Conservation (phyloP, 2,329 filamentous ascomycete genomes). For the Colletotrichum melonis region DNA sequence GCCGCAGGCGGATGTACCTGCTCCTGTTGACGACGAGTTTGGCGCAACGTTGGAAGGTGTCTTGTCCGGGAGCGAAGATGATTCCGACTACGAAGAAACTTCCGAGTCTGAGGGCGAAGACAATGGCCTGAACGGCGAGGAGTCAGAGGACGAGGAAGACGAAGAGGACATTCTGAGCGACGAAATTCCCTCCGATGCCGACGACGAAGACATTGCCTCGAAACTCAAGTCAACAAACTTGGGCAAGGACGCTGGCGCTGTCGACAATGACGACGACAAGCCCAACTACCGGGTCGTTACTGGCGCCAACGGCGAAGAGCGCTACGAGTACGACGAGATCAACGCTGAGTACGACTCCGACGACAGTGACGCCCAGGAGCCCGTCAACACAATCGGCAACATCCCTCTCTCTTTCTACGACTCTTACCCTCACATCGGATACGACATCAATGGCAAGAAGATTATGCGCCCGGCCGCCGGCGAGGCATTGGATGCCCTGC, state of each 20-base stretch:
- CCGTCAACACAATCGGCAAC: constrained; percentile 91
- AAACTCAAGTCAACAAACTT: constrained; percentile 42
- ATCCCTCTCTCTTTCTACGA: constrained; percentile 97
- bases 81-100: constrained; percentile 65
- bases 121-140: constrained; percentile 50
- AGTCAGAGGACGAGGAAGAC: constrained; percentile 54
- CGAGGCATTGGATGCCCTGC: constrained; percentile 89
- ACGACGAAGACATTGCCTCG: constrained; percentile 49
- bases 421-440: constrained; percentile 96
- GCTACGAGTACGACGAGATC: constrained; percentile 94
- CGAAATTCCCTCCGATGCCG: constrained; percentile 54
- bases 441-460: constrained; percentile 98
- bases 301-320: constrained; percentile 89
- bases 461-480: constrained; percentile 96
- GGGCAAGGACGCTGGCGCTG: constrained; percentile 42
- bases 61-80: constrained; percentile 67
- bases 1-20: constrained; percentile 63
- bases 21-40: constrained; percentile 71
- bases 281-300: constrained; percentile 69
- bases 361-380: constrained; percentile 84
- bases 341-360: constrained; percentile 97
- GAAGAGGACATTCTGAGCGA: constrained; percentile 52
- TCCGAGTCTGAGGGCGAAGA: constrained; percentile 42
- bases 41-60: constrained; percentile 65
- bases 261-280: constrained; percentile 50